Percentiles rank a stretch among this genome's conserved stretches.
Conservation (phyloP, 768 basidiomycete species). For the Pisolithus orientalis region DNA sequence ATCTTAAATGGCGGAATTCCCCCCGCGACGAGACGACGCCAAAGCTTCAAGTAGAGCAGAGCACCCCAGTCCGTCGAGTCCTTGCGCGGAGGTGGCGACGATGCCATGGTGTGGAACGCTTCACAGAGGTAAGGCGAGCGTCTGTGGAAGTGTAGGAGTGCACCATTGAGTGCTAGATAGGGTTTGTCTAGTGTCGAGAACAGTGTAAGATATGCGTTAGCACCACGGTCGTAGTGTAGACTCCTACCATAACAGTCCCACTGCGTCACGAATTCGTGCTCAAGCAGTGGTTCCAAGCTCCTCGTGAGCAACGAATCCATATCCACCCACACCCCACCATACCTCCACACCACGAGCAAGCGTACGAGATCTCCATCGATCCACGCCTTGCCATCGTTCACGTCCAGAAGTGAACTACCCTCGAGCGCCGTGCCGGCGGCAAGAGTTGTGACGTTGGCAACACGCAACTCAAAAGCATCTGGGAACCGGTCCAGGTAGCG, state of each 20-base stretch:
- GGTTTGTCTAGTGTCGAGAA: slow-evolving; percentile 50
- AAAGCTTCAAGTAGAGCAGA: slow-evolving; percentile 84
- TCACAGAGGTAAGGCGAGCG: slow-evolving; percentile 97
- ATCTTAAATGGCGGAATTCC: slow-evolving; percentile 82
- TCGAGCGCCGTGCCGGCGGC: slow-evolving; percentile 76
- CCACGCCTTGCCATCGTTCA: slow-evolving; percentile 80
- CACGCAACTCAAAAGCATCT: slow-evolving; percentile 60
- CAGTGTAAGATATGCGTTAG: neutral
- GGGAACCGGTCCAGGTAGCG: slow-evolving; percentile 60
- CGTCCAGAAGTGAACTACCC: slow-evolving; percentile 52
- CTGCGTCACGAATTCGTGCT: slow-evolving; percentile 95
- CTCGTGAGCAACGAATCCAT: slow-evolving; percentile 94
- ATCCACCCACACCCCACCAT: slow-evolving; percentile 94
- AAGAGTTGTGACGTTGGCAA: slow-evolving; percentile 60
- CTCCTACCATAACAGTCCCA: slow-evolving; percentile 95
- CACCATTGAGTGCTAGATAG: slow-evolving; percentile 82
- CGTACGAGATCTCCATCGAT: slow-evolving; percentile 92
- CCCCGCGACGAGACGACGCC: slow-evolving; percentile 71
- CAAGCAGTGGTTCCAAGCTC: slow-evolving; percentile 78
- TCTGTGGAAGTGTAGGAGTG: slow-evolving; percentile 86
- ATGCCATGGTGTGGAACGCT: slow-evolving; percentile 86
- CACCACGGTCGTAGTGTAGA: neutral
- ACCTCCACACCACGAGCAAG: slow-evolving; percentile 80
- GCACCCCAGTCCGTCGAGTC: slow-evolving; percentile 94
- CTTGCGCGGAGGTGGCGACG: slow-evolving; percentile 61